Conservation (phyloP, 2,329 filamentous ascomycete genomes). For the Paramyrothecium roridum region DNA sequence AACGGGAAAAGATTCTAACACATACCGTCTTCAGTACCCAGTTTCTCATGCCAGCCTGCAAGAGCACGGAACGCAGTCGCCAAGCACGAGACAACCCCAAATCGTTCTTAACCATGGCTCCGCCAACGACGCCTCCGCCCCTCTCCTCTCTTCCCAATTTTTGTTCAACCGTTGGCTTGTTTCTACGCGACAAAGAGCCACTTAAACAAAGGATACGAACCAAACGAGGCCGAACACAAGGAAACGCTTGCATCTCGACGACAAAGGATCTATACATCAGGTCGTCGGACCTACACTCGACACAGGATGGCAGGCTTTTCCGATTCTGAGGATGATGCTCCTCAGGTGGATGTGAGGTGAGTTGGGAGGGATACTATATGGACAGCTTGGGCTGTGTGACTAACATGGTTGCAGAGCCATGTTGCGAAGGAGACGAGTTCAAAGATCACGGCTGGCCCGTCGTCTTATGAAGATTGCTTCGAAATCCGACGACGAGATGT, state of each 20-base stretch:
- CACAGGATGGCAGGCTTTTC: not conserved
- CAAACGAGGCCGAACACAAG: too few species aligned
- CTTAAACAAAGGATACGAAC: not conserved
- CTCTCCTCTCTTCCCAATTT: not conserved
- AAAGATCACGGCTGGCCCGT: not conserved
- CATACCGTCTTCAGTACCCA: not conserved
- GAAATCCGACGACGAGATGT: not conserved
- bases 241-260: too few species aligned
- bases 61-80: not conserved
- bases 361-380: not conserved
- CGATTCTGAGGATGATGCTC: not conserved
- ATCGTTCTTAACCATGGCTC: not conserved
- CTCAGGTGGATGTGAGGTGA: not conserved
- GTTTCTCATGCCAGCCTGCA: not conserved
- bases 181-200: not conserved
- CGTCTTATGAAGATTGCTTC: not conserved
- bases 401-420: not conserved
- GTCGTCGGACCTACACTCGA: not conserved
- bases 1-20: not conserved
- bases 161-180: not conserved
- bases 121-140: not conserved
- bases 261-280: too few species aligned
- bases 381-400: not conserved
- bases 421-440: not conserved
- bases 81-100: not conserved